Evolutionary conservation across 768 basidiomycete genomes (phyloP).

Genomic region (Collybia sp.): DNA sequence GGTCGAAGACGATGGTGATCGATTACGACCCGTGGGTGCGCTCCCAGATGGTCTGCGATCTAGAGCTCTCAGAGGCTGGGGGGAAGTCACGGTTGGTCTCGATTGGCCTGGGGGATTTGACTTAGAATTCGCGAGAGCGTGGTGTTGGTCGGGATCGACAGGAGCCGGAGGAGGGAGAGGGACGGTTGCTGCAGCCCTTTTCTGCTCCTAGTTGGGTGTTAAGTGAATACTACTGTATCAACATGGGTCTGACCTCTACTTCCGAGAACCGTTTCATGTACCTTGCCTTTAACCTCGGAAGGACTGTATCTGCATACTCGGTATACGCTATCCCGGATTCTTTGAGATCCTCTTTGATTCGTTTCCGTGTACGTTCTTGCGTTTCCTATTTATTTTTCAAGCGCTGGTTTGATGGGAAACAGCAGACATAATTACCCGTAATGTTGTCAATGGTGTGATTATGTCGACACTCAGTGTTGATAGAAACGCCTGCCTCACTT

Average conservation of each 20-base stretch:
- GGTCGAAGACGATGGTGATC: constrained; percentile 79
- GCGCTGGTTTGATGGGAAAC: not conserved
- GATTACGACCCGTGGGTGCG: constrained; percentile 48
- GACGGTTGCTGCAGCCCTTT: constrained; percentile 37
- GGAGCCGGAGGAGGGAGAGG: constrained; percentile 26
- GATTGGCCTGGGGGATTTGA: constrained; percentile 41
- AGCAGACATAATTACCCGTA: constrained; percentile 49
- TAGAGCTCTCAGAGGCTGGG: constrained; percentile 71
- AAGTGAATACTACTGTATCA: not conserved
- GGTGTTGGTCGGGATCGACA: constrained; percentile 27
- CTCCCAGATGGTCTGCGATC: constrained; percentile 70
- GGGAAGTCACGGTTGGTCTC: constrained; percentile 57
- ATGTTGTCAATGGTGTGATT: constrained; percentile 57
- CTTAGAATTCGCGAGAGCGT: constrained; percentile 33
- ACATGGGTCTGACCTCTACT: constrained; percentile 57
- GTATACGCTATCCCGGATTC: constrained; percentile 70
- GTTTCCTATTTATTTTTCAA: constrained; percentile 55
- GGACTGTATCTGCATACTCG: constrained; percentile 74
- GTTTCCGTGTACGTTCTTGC: constrained; percentile 87
- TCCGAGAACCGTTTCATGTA: constrained; percentile 87
- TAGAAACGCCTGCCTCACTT: constrained; percentile 77
- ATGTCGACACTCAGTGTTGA: constrained; percentile 66
- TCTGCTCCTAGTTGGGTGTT: constrained; percentile 52
- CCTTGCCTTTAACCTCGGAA: constrained; percentile 75
- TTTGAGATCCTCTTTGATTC: constrained; percentile 89